Conservation (phyloP, 2,329 filamentous ascomycete genomes). For the Botrytis elliptica region DNA sequence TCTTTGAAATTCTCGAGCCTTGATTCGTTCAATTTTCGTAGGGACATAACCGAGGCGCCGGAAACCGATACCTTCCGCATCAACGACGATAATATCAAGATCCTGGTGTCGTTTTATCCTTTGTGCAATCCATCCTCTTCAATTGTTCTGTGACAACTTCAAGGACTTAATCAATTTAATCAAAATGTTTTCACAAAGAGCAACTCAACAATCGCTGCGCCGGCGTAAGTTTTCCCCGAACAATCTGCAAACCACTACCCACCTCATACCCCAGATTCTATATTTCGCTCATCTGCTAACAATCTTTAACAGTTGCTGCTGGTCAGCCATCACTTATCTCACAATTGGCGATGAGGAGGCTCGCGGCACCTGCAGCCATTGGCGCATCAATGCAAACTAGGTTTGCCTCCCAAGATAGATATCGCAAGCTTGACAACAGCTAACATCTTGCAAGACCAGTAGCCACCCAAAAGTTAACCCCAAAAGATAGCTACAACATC, state of each 20-base stretch:
- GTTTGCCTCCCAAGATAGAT: conserved; percentile 39
- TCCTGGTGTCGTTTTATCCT: conserved; percentile 3
- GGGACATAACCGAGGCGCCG: conserved; percentile 26
- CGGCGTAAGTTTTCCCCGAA: conserved; percentile 40
- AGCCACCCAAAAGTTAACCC: conserved; percentile 48
- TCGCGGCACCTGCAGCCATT: conserved; percentile 44
- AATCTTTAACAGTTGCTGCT: conserved; percentile 43
- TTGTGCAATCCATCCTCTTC: conserved; percentile 17
- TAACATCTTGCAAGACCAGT: conserved; percentile 43
- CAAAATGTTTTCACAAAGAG: conserved; percentile 47
- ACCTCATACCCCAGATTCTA: conserved; percentile 18
- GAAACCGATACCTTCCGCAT: conserved; percentile 29
- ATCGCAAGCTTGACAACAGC: conserved; percentile 10
- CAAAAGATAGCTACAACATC: conserved; percentile 50
- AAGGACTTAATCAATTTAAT: conserved; percentile 24
- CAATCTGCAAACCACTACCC: conserved; percentile 16
- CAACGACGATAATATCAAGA: conserved; percentile 32
- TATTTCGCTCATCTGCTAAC: conserved; percentile 20
- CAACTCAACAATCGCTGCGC: conserved; percentile 46
- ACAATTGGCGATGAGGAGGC: conserved; percentile 42
- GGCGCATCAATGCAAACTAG: conserved; percentile 47
- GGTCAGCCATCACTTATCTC: conserved; percentile 44
- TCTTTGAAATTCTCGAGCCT: conserved; percentile 24
- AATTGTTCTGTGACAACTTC: conserved; percentile 1
- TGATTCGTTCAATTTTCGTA: conserved; percentile 25